Evolutionary conservation across 2,329 filamentous ascomycete genomes (phyloP), one percentile per base, ranked within the genome.

Genomic region (Thermoascus crustaceus): DNA sequence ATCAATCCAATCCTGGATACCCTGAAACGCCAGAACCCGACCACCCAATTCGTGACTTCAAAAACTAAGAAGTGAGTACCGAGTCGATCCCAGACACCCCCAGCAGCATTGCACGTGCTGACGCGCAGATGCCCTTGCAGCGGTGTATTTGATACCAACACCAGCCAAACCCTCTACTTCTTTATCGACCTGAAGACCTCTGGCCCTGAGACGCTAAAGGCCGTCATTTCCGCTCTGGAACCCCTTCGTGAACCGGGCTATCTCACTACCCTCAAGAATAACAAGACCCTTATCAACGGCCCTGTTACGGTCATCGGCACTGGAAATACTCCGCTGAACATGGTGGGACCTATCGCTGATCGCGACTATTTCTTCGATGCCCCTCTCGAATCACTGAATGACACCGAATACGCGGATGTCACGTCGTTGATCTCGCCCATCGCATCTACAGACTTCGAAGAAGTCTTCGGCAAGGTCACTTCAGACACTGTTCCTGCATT

Each of bases 151-250:
- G 77, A 81, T 53, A 73, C 73, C 1, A 49, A 50, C 21, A 50
- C 60, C 1, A 62, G 54, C 4, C 75, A 80, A 53, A 80, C 76
- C 0, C 63, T 82, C 4, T 79, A 78, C 58, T 64, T 81, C 30
- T 79, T 78, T 55, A 71, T 81, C 39, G 77, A 81, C 49, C 48
- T 78, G 39, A 81, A 81, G 55, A 80, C 76, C 0, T 58, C 68
- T 22, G 75, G 75, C 4, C 47, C 57, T 1, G 63, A 62, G 20
- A 77, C 77, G 1, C 79, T 72, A 63, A 61, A 73, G 2, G 65
- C 63, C 21, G 75, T 78, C 2, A 60, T 78, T 22, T 48, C 64
- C 16, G 75, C 73, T 0, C 61, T 82, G 1, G 58, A 73, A 31
- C 77, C 76, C 1, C 64, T 81, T 3, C 67, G 71, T n/a, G 51